Base-by-base conservation (phyloP, 2,329 filamentous ascomycete genomes). In the Arachnopeziza araneosa region DNA sequence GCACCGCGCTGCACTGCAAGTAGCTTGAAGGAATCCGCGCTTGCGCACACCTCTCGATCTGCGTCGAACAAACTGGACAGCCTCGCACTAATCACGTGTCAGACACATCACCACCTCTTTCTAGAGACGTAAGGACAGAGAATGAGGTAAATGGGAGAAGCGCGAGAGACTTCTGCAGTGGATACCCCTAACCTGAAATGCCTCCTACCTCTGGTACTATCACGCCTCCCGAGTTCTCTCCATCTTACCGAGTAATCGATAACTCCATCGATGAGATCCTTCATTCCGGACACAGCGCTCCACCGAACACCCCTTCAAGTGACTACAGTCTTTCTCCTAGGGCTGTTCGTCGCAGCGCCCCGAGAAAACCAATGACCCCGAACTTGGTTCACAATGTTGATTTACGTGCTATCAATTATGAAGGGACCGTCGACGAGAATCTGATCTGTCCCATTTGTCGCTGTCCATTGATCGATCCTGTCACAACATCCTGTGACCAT, bases 401-500 rank as follows among this genome's bases (percentile, higher is more conserved):
- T 60, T 67, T 74, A 50, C 67, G 73, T 58, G 69, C 65, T 24
- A 67, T 76, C 53, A 71, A 70, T 19, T 76, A 76, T 57, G 66
- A 72, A 51, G 62, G 64, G 1, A 54, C 65, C 10, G 67, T 73
- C 6, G 74, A 76, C 56, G 72, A 75, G 58, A 75, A 76, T 54
- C 70, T 76, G 24, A 65, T 74, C 19, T 76, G 75, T 58, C 72
- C 74, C 21, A 75, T 76, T 62, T 88, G 85, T 73, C 83, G 82
- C 66, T 79, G 83, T 12, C 81, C 85, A 2, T 78, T 88, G 50
- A 75, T 87, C 54, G 77, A 81, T 17, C 84, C 85, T 0, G 77
- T 85, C 54, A 85, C 84, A 50, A 87, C 84, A 0, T 75, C 76
- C 8, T 88, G 85, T 72, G 82, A 86, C 60, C 85, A 88, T 70